Percentiles rank a stretch among this genome's conserved stretches.
These are phyloP conservation scores for Plenodomus biglobosus DNA, from an alignment of 2,329 filamentous ascomycete genomes.

Conservation along the genomic window DNA sequence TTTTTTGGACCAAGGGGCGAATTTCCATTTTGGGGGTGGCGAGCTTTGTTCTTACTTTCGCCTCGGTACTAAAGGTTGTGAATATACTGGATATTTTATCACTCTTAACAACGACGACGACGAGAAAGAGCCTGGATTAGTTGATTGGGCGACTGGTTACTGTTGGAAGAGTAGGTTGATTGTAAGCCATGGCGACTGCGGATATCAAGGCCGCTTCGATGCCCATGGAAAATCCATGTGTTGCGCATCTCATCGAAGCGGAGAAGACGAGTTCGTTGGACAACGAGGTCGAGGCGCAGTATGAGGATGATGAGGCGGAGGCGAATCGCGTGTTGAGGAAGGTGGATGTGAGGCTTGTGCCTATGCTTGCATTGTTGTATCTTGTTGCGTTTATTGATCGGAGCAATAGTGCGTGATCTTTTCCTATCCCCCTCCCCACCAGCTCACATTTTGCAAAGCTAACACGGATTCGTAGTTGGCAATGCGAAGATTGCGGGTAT, in stretches of 20 bases:
- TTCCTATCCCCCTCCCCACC: background rate
- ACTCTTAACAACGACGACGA: too few species aligned
- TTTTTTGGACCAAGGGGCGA: too few species aligned
- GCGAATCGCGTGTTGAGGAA: conserved; percentile 37
- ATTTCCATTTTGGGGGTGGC: too few species aligned
- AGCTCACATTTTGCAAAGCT: conserved; percentile 1
- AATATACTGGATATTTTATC: too few species aligned
- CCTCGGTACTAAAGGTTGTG: too few species aligned
- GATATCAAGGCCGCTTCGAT: conserved; percentile 15
- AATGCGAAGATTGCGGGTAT: conserved; percentile 49
- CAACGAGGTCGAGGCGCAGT: conserved; percentile 28
- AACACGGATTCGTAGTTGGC: conserved; percentile 28
- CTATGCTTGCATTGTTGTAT: conserved; percentile 37
- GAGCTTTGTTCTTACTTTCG: too few species aligned
- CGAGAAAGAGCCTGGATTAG: too few species aligned
- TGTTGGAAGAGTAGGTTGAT: too few species aligned
- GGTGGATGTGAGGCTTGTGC: conserved; percentile 38
- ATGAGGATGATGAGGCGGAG: conserved; percentile 30
- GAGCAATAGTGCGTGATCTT: conserved; percentile 28
- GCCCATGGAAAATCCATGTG: conserved; percentile 13
- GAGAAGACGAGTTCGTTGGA: conserved; percentile 20
- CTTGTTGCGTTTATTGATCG: conserved; percentile 41
- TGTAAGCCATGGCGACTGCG: conserved; percentile 19
- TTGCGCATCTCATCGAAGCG: conserved; percentile 33
- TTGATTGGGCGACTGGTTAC: too few species aligned